These are phyloP conservation scores for Akebia trifoliata DNA, from an alignment of 164 flowering plant genomes.

Conservation along the genomic window DNA sequence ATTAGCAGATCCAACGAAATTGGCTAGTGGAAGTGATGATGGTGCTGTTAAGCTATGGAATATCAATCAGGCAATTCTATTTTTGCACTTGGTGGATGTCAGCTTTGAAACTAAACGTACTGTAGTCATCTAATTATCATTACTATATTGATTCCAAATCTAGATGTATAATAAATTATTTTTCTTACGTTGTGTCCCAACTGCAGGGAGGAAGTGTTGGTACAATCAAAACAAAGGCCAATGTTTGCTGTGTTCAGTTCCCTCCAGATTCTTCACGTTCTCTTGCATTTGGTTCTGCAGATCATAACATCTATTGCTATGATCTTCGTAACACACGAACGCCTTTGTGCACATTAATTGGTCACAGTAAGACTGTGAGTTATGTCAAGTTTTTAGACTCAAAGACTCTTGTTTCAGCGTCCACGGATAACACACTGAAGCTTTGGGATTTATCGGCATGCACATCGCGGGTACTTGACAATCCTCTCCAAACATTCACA, in stretches of 20 bases:
- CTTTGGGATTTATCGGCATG: slow-evolving; percentile 86
- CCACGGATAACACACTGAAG: slow-evolving; percentile 92
- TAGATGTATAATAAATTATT: slow-evolving; percentile 42
- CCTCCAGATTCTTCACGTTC: slow-evolving; percentile 68
- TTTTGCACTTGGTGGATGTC: slow-evolving; percentile 88
- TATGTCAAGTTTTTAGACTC: slow-evolving; percentile 93
- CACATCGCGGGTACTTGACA: slow-evolving; percentile 58
- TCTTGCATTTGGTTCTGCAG: slow-evolving; percentile 96
- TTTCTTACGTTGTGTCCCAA: slow-evolving; percentile 39
- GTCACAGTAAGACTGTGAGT: slow-evolving; percentile 90
- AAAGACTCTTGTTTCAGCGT: slow-evolving; percentile 76
- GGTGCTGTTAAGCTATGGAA: slow-evolving; percentile 97
- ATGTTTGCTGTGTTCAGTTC: slow-evolving; percentile 96
- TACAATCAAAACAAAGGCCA: slow-evolving; percentile 87
- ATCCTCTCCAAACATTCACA: slow-evolving; percentile 79
- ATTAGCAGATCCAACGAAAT: slow-evolving; percentile 76
- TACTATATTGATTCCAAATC: slow-evolving; percentile 20
- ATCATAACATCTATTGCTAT: slow-evolving; percentile 80
- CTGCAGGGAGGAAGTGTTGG: slow-evolving; percentile 85
- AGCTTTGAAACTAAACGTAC: slow-evolving; percentile 93
- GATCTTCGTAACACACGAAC: slow-evolving; percentile 72
- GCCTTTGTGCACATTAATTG: slow-evolving; percentile 70
- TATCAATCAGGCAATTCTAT: slow-evolving; percentile 99
- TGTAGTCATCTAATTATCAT: slow-evolving; percentile 43
- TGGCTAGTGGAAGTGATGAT: slow-evolving; percentile 99